These are phyloP conservation scores for Ganoderma multipileum DNA, from an alignment of 1,284 basidiomycete genomes.

Conservation along the genomic window DNA sequence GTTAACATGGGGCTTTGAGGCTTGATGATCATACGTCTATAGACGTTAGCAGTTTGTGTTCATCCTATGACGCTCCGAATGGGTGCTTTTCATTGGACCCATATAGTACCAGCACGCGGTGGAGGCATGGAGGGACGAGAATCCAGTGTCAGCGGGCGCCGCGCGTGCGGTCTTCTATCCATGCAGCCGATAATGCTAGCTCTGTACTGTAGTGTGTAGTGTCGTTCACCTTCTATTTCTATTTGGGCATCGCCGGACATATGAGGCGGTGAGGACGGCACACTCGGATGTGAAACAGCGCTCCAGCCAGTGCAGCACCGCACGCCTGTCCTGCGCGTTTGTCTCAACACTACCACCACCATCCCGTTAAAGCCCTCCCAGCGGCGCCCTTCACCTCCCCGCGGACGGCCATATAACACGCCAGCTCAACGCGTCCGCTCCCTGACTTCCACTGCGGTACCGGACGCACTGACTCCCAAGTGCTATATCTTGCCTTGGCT, in stretches of 20 bases:
- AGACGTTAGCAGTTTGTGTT: too few relatives aligned
- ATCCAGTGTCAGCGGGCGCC: not conserved
- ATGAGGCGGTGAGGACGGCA: constrained; percentile 23
- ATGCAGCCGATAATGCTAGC: not conserved
- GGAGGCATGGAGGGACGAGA: too few relatives aligned
- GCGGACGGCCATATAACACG: constrained; percentile 18
- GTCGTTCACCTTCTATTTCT: not conserved
- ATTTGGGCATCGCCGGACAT: constrained; percentile 10
- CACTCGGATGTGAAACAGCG: constrained; percentile 17
- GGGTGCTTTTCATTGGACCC: not conserved
- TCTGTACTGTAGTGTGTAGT: not conserved
- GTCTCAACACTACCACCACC: constrained; percentile 21
- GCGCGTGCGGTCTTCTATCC: not conserved
- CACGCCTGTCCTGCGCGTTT: constrained; percentile 28
- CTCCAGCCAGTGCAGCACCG: constrained; percentile 30
- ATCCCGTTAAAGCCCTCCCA: constrained; percentile 10
- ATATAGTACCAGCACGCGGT: not conserved
- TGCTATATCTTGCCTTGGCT: constrained; percentile 10
- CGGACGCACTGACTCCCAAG: constrained; percentile 26
- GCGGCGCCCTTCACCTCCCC: constrained; percentile 10
- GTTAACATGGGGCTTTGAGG: too few relatives aligned
- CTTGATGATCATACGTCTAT: too few relatives aligned
- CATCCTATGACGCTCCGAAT: not conserved
- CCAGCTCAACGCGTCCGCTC: constrained; percentile 24
- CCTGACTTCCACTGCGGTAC: constrained; percentile 20